Percentiles rank a stretch among this genome's conserved stretches.
These are phyloP conservation scores for Ophiosphaerella korrae DNA, from an alignment of 2,329 filamentous ascomycete species.

Conservation along the genomic window DNA sequence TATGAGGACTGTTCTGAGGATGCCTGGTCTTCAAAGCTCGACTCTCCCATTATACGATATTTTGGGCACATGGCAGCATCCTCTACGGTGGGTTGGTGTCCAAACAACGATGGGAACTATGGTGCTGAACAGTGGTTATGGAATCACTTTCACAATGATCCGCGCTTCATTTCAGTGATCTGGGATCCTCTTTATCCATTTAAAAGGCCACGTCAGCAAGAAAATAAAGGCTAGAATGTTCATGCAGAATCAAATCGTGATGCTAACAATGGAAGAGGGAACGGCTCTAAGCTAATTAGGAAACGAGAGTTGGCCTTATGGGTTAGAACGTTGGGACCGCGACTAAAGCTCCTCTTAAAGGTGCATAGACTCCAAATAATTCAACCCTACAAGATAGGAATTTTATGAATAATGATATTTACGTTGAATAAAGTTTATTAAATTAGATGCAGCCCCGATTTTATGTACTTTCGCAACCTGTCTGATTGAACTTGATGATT, in stretches of 20 bases:
- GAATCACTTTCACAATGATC: conserved; percentile 2
- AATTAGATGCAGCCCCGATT: no score
- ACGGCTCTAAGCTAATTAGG: no score
- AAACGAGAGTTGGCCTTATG: no score
- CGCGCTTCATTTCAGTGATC: conserved; percentile 2
- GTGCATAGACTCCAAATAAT: no score
- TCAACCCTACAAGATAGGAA: neutral
- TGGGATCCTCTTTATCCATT: neutral
- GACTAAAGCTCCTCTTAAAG: no score
- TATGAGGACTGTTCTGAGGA: neutral
- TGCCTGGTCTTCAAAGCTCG: neutral
- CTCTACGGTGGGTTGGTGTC: neutral
- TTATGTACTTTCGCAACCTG: conserved; percentile 14
- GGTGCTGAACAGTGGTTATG: conserved; percentile 3
- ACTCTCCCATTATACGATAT: neutral
- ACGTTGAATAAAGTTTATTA: no score
- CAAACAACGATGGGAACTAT: neutral
- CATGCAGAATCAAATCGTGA: no score
- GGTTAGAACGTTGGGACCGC: no score
- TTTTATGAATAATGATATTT: no score
- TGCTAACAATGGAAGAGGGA: no score
- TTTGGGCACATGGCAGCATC: neutral
- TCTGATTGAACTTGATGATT: conserved; percentile 25
- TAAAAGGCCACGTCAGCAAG: neutral
- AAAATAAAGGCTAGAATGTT: no score